Evolutionary conservation across 768 basidiomycete species (phyloP), one percentile per base, ranked within the genome.

Genomic region (Hericium coralloides): DNA sequence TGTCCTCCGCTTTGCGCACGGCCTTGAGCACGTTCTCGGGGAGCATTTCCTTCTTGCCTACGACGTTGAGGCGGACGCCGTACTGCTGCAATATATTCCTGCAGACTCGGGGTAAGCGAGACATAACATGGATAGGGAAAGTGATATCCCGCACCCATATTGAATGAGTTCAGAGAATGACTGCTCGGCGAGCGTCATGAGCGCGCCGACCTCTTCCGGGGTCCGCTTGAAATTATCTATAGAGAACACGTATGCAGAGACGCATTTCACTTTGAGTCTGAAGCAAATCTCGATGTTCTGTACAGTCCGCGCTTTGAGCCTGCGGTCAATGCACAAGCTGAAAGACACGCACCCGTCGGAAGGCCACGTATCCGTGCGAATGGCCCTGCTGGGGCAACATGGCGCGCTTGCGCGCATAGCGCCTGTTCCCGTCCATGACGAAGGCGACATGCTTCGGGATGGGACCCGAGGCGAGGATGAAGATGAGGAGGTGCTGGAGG

Each of bases 171-270:
- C 91, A 38, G 84, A 66, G 26, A 98, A 76, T 60, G 87, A 85
- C 15, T 78, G 76, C 67, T 91, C 84, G 0, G 89, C 88, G 50
- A 99, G 69, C n/a, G 73, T 69, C 92, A 99, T 93, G 63, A 98
- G 76, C 2, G 83, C 83, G 23, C 87, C 82, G 1, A 99, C 92
- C 68, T 99, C 97, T 4, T 86, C 85, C 55, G 80, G 74, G 0
- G 87, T 79, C 20, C 97, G 81, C 59, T 90, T 90, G 74, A 98
- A 98, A 72, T 98, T 99, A 64, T 98, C 95, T 59, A 98, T 93
- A 1, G 94, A 82, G 71, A 99, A 99, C n/a, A 93, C 92, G 64
- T 95, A 99, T n/a, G 87, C 90, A 2, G 92, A 86, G 23, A 98
- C 93, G 58, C 88, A 92, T 58, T 74, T 78, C 50, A 99, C 78